phyloP scores from a whole-genome alignment of 169 alveolate genomes.

The Plasmodium ovale region DNA sequence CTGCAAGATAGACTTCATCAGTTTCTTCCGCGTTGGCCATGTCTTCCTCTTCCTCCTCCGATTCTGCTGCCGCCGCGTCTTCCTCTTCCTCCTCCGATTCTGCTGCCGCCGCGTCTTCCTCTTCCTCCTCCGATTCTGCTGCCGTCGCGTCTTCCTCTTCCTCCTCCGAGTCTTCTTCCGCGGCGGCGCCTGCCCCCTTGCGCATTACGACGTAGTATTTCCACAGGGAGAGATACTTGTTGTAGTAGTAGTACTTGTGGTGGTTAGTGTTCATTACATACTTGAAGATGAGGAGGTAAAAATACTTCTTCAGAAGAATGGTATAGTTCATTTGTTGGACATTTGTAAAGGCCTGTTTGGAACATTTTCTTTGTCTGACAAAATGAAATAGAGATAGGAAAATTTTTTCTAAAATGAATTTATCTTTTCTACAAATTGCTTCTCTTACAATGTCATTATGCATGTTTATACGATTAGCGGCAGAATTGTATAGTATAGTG shows the following conservation, averaged over 20 bases:
- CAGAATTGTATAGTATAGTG: not conserved
- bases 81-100: not conserved
- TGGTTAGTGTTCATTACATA: slow-evolving; percentile 42
- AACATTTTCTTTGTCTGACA: not conserved
- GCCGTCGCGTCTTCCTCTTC: not conserved
- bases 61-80: not conserved
- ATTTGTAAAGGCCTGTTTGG: not conserved
- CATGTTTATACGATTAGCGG: not conserved
- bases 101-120: not conserved
- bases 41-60: not conserved
- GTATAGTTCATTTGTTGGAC: slow-evolving; percentile 1
- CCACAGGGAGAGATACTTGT: slow-evolving; percentile 53
- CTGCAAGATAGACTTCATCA: not conserved
- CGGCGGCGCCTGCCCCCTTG: not conserved
- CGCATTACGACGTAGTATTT: slow-evolving; percentile 42
- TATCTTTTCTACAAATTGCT: not conserved
- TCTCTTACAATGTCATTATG: not conserved
- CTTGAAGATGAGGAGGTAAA: slow-evolving; percentile 30
- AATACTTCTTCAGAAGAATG: slow-evolving; percentile 22
- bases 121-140: not conserved
- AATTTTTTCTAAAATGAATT: not conserved
- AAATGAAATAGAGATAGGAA: not conserved
- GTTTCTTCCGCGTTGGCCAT: not conserved
- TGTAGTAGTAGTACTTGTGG: slow-evolving; percentile 51
- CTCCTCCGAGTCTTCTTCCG: not conserved